phyloP scores from a whole-genome alignment of 768 basidiomycete species.

The Termitomyces sp. region DNA sequence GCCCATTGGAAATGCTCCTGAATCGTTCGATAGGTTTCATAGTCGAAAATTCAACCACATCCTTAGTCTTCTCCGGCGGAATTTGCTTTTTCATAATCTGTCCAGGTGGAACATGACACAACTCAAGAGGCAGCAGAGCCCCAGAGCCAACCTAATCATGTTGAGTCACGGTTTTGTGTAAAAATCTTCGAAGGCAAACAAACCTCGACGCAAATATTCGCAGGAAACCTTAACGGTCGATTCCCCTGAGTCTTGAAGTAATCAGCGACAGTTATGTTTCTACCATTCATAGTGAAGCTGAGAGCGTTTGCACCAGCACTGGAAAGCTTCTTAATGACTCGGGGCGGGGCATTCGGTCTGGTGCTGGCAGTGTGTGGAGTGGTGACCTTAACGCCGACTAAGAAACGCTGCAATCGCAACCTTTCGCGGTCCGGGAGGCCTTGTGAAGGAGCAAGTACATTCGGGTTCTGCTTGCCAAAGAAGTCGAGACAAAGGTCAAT shows the following conservation, averaged over 20 bases:
- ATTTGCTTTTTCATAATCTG: slow-evolving; percentile 76
- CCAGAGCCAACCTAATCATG: slow-evolving; percentile 51
- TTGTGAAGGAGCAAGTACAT: slow-evolving; percentile 31
- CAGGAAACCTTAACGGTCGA: slow-evolving; percentile 40
- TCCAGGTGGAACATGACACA: slow-evolving; percentile 59
- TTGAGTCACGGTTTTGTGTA: neutral
- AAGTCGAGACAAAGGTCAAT: slow-evolving; percentile 59
- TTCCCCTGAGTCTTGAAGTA: slow-evolving; percentile 23
- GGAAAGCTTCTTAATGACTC: slow-evolving; percentile 58
- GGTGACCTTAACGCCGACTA: slow-evolving; percentile 32
- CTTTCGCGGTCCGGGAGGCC: slow-evolving; percentile 52
- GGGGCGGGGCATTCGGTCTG: slow-evolving; percentile 25
- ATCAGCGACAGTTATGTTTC: slow-evolving; percentile 17
- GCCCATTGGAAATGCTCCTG: slow-evolving; percentile 49
- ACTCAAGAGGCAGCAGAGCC: slow-evolving; percentile 66
- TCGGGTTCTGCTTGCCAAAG: slow-evolving; percentile 35
- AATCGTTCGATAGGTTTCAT: slow-evolving; percentile 61
- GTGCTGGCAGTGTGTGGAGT: slow-evolving; percentile 16
- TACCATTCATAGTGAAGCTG: slow-evolving; percentile 46
- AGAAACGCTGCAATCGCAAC: slow-evolving; percentile 36
- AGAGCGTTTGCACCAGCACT: slow-evolving; percentile 44
- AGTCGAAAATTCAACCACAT: slow-evolving; percentile 66
- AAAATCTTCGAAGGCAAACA: slow-evolving; percentile 3
- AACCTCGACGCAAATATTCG: slow-evolving; percentile 56
- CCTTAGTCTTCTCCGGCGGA: slow-evolving; percentile 62